Conservation (phyloP, 129 eudicot species). For the Sambucus nigra region DNA sequence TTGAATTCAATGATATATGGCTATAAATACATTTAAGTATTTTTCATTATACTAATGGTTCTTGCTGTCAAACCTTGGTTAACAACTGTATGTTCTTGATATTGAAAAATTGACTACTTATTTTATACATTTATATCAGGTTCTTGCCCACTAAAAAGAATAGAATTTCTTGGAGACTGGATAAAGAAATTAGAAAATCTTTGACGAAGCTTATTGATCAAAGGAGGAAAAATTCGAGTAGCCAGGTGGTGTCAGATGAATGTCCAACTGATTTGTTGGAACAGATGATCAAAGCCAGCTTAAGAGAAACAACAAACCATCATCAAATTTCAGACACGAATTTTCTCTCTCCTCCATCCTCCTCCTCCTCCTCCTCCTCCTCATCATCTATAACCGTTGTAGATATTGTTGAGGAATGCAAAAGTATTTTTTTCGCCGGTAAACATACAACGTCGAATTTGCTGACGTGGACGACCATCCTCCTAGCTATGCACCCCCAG, state of each 20-base stretch:
- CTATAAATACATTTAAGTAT: no score
- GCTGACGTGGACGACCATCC: conserved; percentile 87
- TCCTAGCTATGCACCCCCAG: conserved; percentile 86
- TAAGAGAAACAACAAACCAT: conserved; percentile 4
- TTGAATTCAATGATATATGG: no score
- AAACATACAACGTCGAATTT: conserved; percentile 81
- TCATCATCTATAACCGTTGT: conserved; percentile 33
- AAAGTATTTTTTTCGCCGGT: conserved; percentile 85
- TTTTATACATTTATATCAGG: conserved; percentile 18
- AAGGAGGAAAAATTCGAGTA: conserved; percentile 37
- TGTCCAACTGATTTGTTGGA: conserved; percentile 76
- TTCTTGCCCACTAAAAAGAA: conserved; percentile 78
- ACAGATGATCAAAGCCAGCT: conserved; percentile 70
- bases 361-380: background rate
- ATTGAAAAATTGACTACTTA: background rate
- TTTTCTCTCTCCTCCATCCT: no score
- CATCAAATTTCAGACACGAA: no score
- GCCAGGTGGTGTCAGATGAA: conserved; percentile 15
- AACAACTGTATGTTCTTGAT: background rate
- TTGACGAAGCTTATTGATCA: conserved; percentile 55
- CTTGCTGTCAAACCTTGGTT: background rate
- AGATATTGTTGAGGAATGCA: conserved; percentile 93
- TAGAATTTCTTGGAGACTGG: conserved; percentile 71
- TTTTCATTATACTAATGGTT: background rate
- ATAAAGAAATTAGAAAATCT: conserved; percentile 64